Evolutionary conservation across 345 rosid genomes (phyloP).

Genomic region (Linum trigynum): DNA sequence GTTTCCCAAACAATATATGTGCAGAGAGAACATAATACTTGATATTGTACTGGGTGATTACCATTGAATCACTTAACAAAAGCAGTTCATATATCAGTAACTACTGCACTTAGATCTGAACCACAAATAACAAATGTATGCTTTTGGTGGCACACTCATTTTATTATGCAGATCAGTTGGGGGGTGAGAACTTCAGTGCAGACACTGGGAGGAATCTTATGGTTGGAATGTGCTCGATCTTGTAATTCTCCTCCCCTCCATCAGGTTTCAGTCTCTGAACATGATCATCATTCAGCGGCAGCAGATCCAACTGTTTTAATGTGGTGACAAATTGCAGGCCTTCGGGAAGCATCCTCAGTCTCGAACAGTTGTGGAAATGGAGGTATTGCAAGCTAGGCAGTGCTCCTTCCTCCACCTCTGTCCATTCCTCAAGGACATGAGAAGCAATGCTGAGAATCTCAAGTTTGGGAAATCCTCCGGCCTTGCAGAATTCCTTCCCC

Average conservation of each 20-base stretch:
- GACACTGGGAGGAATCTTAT: slow-evolving; percentile 21
- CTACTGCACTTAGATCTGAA: neutral
- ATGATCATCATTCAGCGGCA: slow-evolving; percentile 31
- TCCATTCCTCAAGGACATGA: slow-evolving; percentile 28
- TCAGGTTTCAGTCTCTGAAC: slow-evolving; percentile 28
- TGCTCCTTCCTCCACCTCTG: slow-evolving; percentile 36
- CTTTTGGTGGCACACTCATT: neutral
- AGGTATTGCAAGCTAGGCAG: slow-evolving; percentile 27
- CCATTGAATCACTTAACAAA: too few relatives aligned
- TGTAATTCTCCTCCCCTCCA: slow-evolving; percentile 32
- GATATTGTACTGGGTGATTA: neutral
- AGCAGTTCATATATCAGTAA: neutral
- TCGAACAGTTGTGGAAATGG: slow-evolving; percentile 24
- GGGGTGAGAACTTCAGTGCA: slow-evolving; percentile 7
- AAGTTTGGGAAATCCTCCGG: slow-evolving; percentile 33
- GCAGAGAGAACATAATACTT: neutral
- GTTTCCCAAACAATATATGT: neutral
- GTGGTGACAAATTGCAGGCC: slow-evolving; percentile 34
- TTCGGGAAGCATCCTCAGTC: slow-evolving; percentile 32
- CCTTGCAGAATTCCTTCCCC: slow-evolving; percentile 32
- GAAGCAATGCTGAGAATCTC: slow-evolving; percentile 32
- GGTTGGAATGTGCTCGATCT: slow-evolving; percentile 30
- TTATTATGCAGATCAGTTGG: neutral
- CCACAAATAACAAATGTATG: neutral
- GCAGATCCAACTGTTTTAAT: slow-evolving; percentile 20